Conservation (phyloP, 202 grass and related monocot species). For the Dendrocalamus latiflorus region DNA sequence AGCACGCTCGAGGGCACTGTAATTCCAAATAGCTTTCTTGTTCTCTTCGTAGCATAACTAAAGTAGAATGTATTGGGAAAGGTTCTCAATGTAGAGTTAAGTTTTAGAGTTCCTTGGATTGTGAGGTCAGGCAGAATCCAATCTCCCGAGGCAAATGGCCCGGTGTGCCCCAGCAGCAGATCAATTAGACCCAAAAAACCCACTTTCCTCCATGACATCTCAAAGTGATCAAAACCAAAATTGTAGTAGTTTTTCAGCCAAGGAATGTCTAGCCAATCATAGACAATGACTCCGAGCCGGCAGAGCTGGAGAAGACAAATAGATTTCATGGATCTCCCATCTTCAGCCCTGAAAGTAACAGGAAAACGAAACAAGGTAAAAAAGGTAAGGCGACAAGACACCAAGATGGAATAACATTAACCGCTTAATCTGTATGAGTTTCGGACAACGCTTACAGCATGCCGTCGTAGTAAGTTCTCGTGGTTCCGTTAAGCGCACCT, state of each 20-base stretch:
- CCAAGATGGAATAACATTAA: slow-evolving; percentile 1
- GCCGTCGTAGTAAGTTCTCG: slow-evolving; percentile 94
- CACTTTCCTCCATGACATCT: slow-evolving; percentile 78
- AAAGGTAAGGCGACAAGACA: neutral
- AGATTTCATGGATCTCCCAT: slow-evolving; percentile 74
- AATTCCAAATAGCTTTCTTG: slow-evolving; percentile 67
- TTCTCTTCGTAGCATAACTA: slow-evolving; percentile 96
- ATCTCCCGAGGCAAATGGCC: slow-evolving; percentile 82
- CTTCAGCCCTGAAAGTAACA: slow-evolving; percentile 65
- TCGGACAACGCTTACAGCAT: slow-evolving; percentile 65
- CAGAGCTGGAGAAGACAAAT: slow-evolving; percentile 87
- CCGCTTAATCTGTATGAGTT: neutral
- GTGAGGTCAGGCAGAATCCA: slow-evolving; percentile 98
- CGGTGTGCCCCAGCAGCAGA: slow-evolving; percentile 67
- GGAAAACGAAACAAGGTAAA: neutral
- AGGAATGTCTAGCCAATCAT: slow-evolving; percentile 88
- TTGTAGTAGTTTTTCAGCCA: slow-evolving; percentile 97
- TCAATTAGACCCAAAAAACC: slow-evolving; percentile 69
- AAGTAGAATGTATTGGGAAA: slow-evolving; percentile 97
- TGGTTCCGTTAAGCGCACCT: slow-evolving; percentile 92
- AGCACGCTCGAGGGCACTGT: slow-evolving; percentile 83
- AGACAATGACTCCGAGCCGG: slow-evolving; percentile 79
- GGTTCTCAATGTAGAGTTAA: slow-evolving; percentile 62
- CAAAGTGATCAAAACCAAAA: slow-evolving; percentile 96
- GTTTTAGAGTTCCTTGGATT: slow-evolving; percentile 73